Evolutionary conservation across 805 yeast species (phyloP).

Genomic region (Saturnispora dispora): DNA sequence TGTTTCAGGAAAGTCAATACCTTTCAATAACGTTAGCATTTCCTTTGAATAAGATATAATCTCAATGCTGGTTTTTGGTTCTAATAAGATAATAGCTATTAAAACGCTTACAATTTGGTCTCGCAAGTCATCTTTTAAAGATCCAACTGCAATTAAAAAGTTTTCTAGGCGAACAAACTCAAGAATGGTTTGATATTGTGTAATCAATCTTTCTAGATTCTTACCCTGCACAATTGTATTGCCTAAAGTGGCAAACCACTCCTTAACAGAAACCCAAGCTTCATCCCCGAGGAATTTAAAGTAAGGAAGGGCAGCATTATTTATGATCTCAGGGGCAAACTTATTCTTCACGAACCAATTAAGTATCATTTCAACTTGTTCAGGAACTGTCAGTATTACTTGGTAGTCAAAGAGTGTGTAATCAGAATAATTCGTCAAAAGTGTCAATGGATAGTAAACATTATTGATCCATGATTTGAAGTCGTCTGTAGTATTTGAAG

Average conservation of each 20-base stretch:
- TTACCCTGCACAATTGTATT: slow-evolving; percentile 7
- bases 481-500: slow-evolving; percentile 2
- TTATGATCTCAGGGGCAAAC: slow-evolving; percentile 8
- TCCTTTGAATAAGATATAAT: slow-evolving; percentile 22
- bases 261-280: slow-evolving; percentile 15
- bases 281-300: slow-evolving; percentile 9
- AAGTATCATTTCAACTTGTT: slow-evolving; percentile 17
- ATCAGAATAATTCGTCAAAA: slow-evolving; percentile 12
- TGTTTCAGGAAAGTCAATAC: slow-evolving; percentile 9
- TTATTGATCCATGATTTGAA: slow-evolving; percentile 18
- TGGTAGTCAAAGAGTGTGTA: slow-evolving; percentile 18
- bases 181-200: slow-evolving; percentile 12
- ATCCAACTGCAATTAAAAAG: slow-evolving; percentile 11
- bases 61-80: slow-evolving; percentile 20
- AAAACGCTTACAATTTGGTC: slow-evolving; percentile 16
- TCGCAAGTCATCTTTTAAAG: neutral
- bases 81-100: slow-evolving; percentile 18
- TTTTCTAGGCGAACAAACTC: slow-evolving; percentile 18
- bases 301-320: slow-evolving; percentile 17
- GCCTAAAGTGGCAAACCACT: slow-evolving; percentile 16
- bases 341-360: slow-evolving; percentile 4
- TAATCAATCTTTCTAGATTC: slow-evolving; percentile 7
- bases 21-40: slow-evolving; percentile 15
- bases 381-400: slow-evolving; percentile 11
- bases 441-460: slow-evolving; percentile 18